These are phyloP conservation scores for Penicillium cataractarum DNA, from an alignment of 495 filamentous ascomycete genomes.

Conservation along the genomic window DNA sequence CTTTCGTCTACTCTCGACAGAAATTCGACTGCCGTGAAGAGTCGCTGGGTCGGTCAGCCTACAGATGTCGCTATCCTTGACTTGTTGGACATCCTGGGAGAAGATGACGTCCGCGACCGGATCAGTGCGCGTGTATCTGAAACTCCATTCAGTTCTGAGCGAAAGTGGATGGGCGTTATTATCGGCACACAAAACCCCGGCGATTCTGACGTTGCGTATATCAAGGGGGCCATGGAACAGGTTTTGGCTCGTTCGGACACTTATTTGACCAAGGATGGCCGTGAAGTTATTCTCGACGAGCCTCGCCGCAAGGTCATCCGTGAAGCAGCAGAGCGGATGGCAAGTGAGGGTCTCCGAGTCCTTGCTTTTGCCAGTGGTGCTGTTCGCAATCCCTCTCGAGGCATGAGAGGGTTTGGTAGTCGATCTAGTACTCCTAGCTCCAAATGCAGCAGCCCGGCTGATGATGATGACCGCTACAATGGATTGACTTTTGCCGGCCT, in stretches of 20 bases:
- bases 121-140: slow-evolving; percentile 78
- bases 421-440: slow-evolving; percentile 56
- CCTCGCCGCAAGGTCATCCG: slow-evolving; percentile 71
- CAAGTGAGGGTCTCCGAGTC: slow-evolving; percentile 85
- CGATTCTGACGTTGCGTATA: slow-evolving; percentile 75
- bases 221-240: slow-evolving; percentile 93
- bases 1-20: slow-evolving; percentile 74
- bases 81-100: slow-evolving; percentile 83
- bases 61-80: slow-evolving; percentile 96
- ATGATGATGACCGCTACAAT: slow-evolving; percentile 74
- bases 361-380: slow-evolving; percentile 87
- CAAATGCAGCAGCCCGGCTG: slow-evolving; percentile 44
- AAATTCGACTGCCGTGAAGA: slow-evolving; percentile 64
- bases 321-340: slow-evolving; percentile 87
- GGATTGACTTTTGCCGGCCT: slow-evolving; percentile 87
- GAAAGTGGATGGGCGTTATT: slow-evolving; percentile 98
- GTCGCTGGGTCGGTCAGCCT: slow-evolving; percentile 94
- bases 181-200: slow-evolving; percentile 61
- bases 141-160: slow-evolving; percentile 93
- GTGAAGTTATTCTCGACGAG: slow-evolving; percentile 85
- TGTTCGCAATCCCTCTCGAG: slow-evolving; percentile 36
- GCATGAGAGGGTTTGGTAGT: slow-evolving; percentile 42
- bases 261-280: slow-evolving; percentile 84
- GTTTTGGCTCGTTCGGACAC: slow-evolving; percentile 86
- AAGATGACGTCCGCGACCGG: slow-evolving; percentile 85